Base-by-base conservation (phyloP, 2,329 filamentous ascomycete species). In the Calonectria leucothoes region DNA sequence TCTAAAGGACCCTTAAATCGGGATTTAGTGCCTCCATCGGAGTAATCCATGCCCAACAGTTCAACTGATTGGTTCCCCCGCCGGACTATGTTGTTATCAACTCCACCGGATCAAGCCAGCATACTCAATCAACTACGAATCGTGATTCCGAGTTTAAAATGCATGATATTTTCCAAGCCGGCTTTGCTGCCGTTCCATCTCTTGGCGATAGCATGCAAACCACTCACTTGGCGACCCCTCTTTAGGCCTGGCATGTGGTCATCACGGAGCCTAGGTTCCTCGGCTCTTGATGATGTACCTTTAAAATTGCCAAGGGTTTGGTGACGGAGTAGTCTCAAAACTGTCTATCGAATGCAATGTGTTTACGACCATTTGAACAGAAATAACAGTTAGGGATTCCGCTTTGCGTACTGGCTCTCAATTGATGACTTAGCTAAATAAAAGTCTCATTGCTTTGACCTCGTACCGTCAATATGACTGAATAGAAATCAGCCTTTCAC, bases 321-420 rank as follows among this genome's bases (percentile, higher is more conserved):
- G 6, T 17, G 8, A 6, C 7, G 0, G 3, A n/a, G 15, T n/a
- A 45, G 6, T 2, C 11, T n/a, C 20, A n/a, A 2, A 3, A 2
- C 6, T 20, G 39, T 23, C n/a, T 45, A 3, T 8, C 10, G 6
- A n/a, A 12, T 20, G 2, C 17, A 12, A 23, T 8, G n/a, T 6
- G 39, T 20, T 45, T 1, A 2, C 7, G 17, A 42, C 15, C 8
- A 45, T 0, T 2, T n/a, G 17, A 45, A 10, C 11, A 2, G n/a
- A n/a, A n/a, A 3, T n/a, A 10, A 8, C 4, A n/a, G 39, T 45
- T 45, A 20, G 20, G 39, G 11, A 11, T n/a, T n/a, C 39, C 39
- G 20, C 7, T n/a, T 45, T 20, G 4, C 7, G n/a, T 17, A 45
- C 20, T 4, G 11, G n/a, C n/a, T 6, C 6, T 45, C 8, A 23